Base-by-base conservation (phyloP, 2,329 filamentous ascomycete species). In the Pyricularia pennisetigena region DNA sequence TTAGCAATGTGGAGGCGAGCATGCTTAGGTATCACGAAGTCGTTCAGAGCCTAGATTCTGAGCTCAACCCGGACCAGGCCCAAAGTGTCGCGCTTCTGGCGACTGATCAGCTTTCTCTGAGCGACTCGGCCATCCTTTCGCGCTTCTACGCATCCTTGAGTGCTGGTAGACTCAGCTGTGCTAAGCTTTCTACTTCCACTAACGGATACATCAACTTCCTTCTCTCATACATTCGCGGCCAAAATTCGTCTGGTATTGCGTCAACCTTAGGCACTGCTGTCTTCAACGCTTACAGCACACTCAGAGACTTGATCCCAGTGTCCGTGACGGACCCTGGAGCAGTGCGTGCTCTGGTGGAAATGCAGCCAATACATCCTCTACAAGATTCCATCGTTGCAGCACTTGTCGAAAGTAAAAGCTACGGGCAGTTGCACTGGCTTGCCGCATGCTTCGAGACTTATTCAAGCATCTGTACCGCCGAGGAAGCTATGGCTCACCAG, bases 331-430 rank as follows among this genome's bases (percentile, higher is more conserved):
- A 62, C 4, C 16, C 26, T 7, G 49, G 54, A 28, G 12, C 68
- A 65, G 68, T 70, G 67, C 57, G 68, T n/a, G 63, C 54, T n/a
- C 24, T 70, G 7, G 28, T 67, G 59, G 64, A 65, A 70, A 70
- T 75, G 66, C 78, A 87, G 79, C 83, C 87, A 2, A 74, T 89
- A 9, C 85, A 90, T 71, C 82, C 87, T 14, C 75, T 89, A 23
- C 83, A 86, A 70, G 90, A 90, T 71, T 80, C 82, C 2, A 79
- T 81, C 2, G 75, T 87, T n/a, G 75, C 84, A 2, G 77, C 79
- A 6, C 72, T 87, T 3, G 74, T 87, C 32, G 76, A 80, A 20
- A 70, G 72, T 3, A 71, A 73, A 14, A 73, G 71, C 74, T 66
- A 75, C 73, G 73, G 79, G 70, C 70, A 78, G 73, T 74, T 78